Base-by-base conservation (phyloP, 2,329 filamentous ascomycete species). In the Talaromyces sp. region DNA sequence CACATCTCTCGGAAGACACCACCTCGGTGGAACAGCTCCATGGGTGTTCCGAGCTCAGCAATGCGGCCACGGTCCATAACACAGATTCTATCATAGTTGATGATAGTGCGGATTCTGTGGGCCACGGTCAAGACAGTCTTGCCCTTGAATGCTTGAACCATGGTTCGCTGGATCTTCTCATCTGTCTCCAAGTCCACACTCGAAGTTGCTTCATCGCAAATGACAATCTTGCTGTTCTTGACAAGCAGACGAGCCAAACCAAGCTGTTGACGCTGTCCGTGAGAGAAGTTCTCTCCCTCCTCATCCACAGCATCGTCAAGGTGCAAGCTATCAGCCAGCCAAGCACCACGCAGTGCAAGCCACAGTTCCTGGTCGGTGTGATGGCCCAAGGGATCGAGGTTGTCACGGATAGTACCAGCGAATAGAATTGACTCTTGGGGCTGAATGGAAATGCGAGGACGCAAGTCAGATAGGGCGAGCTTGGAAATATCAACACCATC, bases 341-440 rank as follows among this genome's bases (percentile, higher is more conserved):
- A 87, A 1, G 91, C 89, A 7, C 88, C 82, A 41, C 82, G 77
- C 0, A 93, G 78, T 1, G 84, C 87, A 58, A 90, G 87, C 32
- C 80, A 80, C 13, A 93, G 81, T 65, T 88, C 86, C 1, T 76
- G 77, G 60, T 93, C 89, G 1, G 78, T 81, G 65, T 89, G 83
- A 52, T 88, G 77, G 51, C 86, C 78, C 61, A 91, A 91, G 0
- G 89, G 86, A 65, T 93, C 90, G 4, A 93, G 80, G 64, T 93
- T 93, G 40, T 80, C 86, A 43, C 89, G 81, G 20, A 94, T 77
- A 0, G 89, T 91, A 27, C 90, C 90, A 1, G 86, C 89, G 73
- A 93, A 92, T 7, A 94, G 79, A 1, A 92, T 88, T 0, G 90
- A 89, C 58, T 94, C 89, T 72, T 91, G 87, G 2, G 90, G 89